A percentile compares a stretch with the other conserved stretches of the same genome.
phyloP scores from a whole-genome alignment of 2,329 filamentous ascomycete genomes.

The Hypoxylon sp. region DNA sequence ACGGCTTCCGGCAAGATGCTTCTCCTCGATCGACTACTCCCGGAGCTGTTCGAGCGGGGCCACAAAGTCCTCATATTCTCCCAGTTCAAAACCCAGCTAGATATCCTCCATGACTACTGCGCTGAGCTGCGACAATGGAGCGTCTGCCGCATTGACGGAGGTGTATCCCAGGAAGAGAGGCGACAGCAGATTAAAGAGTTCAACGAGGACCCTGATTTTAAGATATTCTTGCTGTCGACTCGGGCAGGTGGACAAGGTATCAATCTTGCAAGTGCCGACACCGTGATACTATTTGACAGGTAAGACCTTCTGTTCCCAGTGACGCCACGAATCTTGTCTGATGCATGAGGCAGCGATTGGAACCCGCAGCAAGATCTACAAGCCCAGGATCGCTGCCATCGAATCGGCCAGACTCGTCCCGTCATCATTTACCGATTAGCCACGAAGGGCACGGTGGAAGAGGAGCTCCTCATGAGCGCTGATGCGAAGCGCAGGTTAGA shows the following conservation, averaged over 20 bases:
- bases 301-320: slow-evolving; percentile 16
- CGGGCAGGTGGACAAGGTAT: slow-evolving; percentile 94
- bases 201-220: slow-evolving; percentile 70
- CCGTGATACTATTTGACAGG: slow-evolving; percentile 88
- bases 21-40: slow-evolving; percentile 85
- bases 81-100: slow-evolving; percentile 93
- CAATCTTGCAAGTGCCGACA: slow-evolving; percentile 90
- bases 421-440: slow-evolving; percentile 94
- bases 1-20: slow-evolving; percentile 96
- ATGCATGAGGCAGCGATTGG: slow-evolving; percentile 66
- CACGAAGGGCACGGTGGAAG: slow-evolving; percentile 91
- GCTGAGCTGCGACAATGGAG: slow-evolving; percentile 78
- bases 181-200: slow-evolving; percentile 76
- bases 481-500: slow-evolving; percentile 92
- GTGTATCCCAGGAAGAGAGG: slow-evolving; percentile 77
- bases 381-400: slow-evolving; percentile 92
- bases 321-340: slow-evolving; percentile 3
- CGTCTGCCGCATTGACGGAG: slow-evolving; percentile 89
- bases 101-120: slow-evolving; percentile 89
- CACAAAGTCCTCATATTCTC: slow-evolving; percentile 97
- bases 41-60: slow-evolving; percentile 72
- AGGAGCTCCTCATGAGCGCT: slow-evolving; percentile 83
- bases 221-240: slow-evolving; percentile 87
- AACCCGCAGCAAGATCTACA: slow-evolving; percentile 98
- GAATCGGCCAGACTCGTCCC: slow-evolving; percentile 90